Percentiles rank a stretch among this genome's conserved stretches.
phyloP scores from a whole-genome alignment of 129 eudicot species.

The Tanacetum coccineum region DNA sequence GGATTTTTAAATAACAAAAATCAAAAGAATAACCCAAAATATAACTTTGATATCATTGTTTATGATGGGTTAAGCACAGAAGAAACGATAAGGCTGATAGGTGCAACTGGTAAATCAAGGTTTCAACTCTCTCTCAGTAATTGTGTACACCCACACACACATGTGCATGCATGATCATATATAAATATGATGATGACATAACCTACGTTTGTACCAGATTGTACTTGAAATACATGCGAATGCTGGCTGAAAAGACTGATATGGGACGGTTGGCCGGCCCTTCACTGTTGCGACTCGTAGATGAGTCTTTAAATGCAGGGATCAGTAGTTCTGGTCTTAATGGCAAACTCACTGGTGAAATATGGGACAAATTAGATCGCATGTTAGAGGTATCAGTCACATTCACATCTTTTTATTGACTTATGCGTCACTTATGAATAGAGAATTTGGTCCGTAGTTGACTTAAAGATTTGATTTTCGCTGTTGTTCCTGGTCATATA shows the following conservation, averaged over 20 bases:
- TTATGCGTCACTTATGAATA: no score
- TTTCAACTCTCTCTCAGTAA: slow-evolving; percentile 20
- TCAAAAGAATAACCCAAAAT: slow-evolving; percentile 33
- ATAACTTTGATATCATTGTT: slow-evolving; percentile 57
- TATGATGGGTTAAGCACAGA: slow-evolving; percentile 81
- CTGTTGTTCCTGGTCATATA: background rate
- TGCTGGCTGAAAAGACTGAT: slow-evolving; percentile 84
- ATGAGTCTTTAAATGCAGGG: slow-evolving; percentile 53
- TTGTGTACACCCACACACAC: background rate
- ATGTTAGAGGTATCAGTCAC: slow-evolving; percentile 50
- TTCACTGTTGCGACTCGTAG: slow-evolving; percentile 69
- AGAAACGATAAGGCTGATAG: slow-evolving; percentile 84
- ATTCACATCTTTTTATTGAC: slow-evolving; percentile 7
- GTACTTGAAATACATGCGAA: slow-evolving; percentile 72
- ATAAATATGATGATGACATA: background rate
- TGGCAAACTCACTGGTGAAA: slow-evolving; percentile 69
- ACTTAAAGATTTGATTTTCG: background rate
- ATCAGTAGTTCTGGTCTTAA: slow-evolving; percentile 37
- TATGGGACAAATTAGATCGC: slow-evolving; percentile 72
- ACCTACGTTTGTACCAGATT: slow-evolving; percentile 40
- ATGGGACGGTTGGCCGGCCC: slow-evolving; percentile 89
- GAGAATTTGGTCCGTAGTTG: background rate
- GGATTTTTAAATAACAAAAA: slow-evolving; percentile 45
- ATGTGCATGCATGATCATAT: background rate
- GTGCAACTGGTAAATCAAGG: slow-evolving; percentile 84